Evolutionary conservation across 169 alveolate genomes (phyloP).

Genomic region (Cryptosporidium ryanae): DNA sequence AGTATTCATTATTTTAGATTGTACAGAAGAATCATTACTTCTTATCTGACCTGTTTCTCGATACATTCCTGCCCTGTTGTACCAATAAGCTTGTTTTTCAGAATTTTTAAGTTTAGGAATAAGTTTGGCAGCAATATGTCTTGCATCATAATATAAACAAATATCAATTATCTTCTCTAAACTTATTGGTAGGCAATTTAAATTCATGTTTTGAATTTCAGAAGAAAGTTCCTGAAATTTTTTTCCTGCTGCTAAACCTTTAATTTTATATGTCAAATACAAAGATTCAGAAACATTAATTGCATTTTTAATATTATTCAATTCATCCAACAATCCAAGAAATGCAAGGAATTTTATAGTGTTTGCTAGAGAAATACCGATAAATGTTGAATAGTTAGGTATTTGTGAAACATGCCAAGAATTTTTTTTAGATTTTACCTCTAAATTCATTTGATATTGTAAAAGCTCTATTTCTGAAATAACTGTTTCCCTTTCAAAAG

Average conservation of each 20-base stretch:
- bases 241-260: slow-evolving; percentile 61
- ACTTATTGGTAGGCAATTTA: slow-evolving; percentile 24
- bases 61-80: slow-evolving; percentile 69
- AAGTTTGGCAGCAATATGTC: slow-evolving; percentile 70
- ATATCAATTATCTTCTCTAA: slow-evolving; percentile 58
- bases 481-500: slow-evolving; percentile 67
- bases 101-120: slow-evolving; percentile 63
- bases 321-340: slow-evolving; percentile 49
- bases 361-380: slow-evolving; percentile 49
- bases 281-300: slow-evolving; percentile 29
- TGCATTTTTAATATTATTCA: background rate
- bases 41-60: slow-evolving; percentile 55
- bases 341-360: slow-evolving; percentile 52
- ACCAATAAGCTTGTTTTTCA: slow-evolving; percentile 65
- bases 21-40: slow-evolving; percentile 17
- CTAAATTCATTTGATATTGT: slow-evolving; percentile 69
- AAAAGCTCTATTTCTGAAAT: slow-evolving; percentile 66
- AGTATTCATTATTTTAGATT: slow-evolving; percentile 25
- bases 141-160: slow-evolving; percentile 62
- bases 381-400: slow-evolving; percentile 35
- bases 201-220: slow-evolving; percentile 30
- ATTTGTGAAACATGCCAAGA: slow-evolving; percentile 51
- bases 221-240: slow-evolving; percentile 40
- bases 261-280: slow-evolving; percentile 64
- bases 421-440: slow-evolving; percentile 33